Evolutionary conservation across 2,329 filamentous ascomycete species (phyloP).

Genomic region (Talaromyces sp.): DNA sequence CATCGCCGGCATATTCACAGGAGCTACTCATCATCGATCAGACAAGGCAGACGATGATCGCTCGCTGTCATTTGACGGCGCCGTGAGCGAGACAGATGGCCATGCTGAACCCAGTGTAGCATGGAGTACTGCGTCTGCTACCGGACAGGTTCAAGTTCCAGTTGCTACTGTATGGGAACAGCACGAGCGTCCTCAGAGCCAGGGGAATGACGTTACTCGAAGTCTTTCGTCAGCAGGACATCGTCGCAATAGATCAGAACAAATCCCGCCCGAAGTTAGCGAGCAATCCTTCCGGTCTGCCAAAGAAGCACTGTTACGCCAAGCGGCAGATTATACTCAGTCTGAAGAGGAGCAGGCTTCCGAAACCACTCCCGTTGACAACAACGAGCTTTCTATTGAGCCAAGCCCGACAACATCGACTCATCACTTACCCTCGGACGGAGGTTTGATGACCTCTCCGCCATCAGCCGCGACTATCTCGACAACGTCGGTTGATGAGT

Average conservation of each 20-base stretch:
- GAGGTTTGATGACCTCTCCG: slow-evolving; percentile 34
- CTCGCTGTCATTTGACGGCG: slow-evolving; percentile 34
- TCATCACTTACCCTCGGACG: slow-evolving; percentile 16
- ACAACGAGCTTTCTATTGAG: slow-evolving; percentile 5
- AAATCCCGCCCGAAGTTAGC: slow-evolving; percentile 30
- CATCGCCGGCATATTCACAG: slow-evolving; percentile 40
- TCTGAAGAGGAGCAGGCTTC: slow-evolving; percentile 26
- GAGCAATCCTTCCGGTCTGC: slow-evolving; percentile 36
- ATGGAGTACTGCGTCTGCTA: slow-evolving; percentile 43
- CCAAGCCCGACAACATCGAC: slow-evolving; percentile 10
- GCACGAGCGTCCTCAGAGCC: slow-evolving; percentile 15
- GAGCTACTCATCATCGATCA: slow-evolving; percentile 35
- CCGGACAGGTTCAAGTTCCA: slow-evolving; percentile 42
- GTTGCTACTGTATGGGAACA: slow-evolving; percentile 32
- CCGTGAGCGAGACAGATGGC: slow-evolving; percentile 34
- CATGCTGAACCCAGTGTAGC: slow-evolving; percentile 44
- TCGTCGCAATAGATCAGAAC: slow-evolving; percentile 38
- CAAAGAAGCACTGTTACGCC: slow-evolving; percentile 34
- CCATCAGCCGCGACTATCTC: slow-evolving; percentile 47
- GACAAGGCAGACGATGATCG: slow-evolving; percentile 32
- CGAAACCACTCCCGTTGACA: slow-evolving; percentile 13
- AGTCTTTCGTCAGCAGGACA: slow-evolving; percentile 23
- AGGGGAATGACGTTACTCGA: slow-evolving; percentile 1
- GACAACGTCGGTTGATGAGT: slow-evolving; percentile 45
- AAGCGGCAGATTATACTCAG: slow-evolving; percentile 21